A percentile compares a stretch with the other conserved stretches of the same genome.
Conservation (phyloP, 306 rosid genomes). For the Sindora glabra region DNA sequence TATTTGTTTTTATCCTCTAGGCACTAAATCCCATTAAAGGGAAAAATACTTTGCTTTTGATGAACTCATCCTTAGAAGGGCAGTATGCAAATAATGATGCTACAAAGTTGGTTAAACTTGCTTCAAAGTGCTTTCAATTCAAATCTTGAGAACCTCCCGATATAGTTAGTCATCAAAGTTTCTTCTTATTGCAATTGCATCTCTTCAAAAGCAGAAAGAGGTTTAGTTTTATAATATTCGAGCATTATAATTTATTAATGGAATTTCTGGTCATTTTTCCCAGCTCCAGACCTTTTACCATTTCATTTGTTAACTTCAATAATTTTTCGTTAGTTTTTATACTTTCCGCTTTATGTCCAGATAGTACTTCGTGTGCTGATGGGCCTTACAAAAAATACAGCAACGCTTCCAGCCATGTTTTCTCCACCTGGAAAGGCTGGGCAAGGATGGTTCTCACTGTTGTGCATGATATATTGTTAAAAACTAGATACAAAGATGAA, state of each 20-base stretch:
- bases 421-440: slow-evolving; percentile 93
- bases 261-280: neutral
- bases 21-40: slow-evolving; percentile 85
- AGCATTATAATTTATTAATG: neutral
- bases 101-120: slow-evolving; percentile 79
- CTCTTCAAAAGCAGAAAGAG: slow-evolving; percentile 87
- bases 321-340: neutral
- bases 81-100: slow-evolving; percentile 87
- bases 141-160: slow-evolving; percentile 97
- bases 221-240: slow-evolving; percentile 22
- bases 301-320: neutral
- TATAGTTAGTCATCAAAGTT: no score
- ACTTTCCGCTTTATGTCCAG: slow-evolving; percentile 18
- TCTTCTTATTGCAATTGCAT: slow-evolving; percentile 64
- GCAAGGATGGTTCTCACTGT: slow-evolving; percentile 86
- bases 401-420: no score
- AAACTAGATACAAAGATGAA: slow-evolving; percentile 87
- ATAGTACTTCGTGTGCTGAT: slow-evolving; percentile 69
- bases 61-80: slow-evolving; percentile 96
- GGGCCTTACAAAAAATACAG: slow-evolving; percentile 60
- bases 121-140: slow-evolving; percentile 85
- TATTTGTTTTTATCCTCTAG: slow-evolving; percentile 28
- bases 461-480: slow-evolving; percentile 75
- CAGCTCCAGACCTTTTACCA: neutral
- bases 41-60: slow-evolving; percentile 63